Conservation (phyloP, 1,284 basidiomycete genomes). For the Cryptococcus jaspeensis region DNA sequence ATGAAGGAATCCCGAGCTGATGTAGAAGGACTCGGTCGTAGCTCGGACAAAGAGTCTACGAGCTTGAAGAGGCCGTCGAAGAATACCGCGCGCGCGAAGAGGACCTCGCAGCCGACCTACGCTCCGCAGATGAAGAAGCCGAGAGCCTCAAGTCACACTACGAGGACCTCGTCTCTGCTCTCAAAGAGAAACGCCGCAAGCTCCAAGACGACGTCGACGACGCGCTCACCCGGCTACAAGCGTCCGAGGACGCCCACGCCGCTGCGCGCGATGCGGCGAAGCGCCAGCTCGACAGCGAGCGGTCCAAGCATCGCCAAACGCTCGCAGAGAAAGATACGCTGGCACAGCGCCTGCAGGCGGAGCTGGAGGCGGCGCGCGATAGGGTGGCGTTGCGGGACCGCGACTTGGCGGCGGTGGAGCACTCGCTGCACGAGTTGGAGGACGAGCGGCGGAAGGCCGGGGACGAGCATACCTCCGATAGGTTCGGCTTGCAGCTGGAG, state of each 20-base stretch:
- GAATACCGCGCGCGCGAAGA: slow-evolving; percentile 59
- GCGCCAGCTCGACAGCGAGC: slow-evolving; percentile 51
- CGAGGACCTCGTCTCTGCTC: slow-evolving; percentile 65
- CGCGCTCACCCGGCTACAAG: slow-evolving; percentile 64
- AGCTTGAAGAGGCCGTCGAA: slow-evolving; percentile 60
- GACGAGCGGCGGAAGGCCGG: slow-evolving; percentile 64
- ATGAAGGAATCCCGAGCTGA: neutral
- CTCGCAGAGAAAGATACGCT: slow-evolving; percentile 52
- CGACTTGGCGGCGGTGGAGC: slow-evolving; percentile 73
- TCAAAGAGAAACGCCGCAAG: slow-evolving; percentile 66
- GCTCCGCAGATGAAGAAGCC: slow-evolving; percentile 59
- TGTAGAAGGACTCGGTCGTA: slow-evolving; percentile 7
- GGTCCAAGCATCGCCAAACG: slow-evolving; percentile 47
- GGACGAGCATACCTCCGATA: slow-evolving; percentile 75
- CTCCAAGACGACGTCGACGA: slow-evolving; percentile 60
- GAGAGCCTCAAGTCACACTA: slow-evolving; percentile 68
- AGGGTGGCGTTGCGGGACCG: slow-evolving; percentile 48
- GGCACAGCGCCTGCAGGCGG: slow-evolving; percentile 38
- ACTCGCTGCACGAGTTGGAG: slow-evolving; percentile 61
- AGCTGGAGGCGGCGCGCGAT: slow-evolving; percentile 54
- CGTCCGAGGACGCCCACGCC: slow-evolving; percentile 51
- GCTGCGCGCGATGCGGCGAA: slow-evolving; percentile 46
- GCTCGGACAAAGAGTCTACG: slow-evolving; percentile 48
- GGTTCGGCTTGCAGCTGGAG: slow-evolving; percentile 86
- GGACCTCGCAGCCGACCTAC: slow-evolving; percentile 56